Evolutionary conservation across 208 protist species (phyloP).

Genomic region (Leptomonas seymouri): DNA sequence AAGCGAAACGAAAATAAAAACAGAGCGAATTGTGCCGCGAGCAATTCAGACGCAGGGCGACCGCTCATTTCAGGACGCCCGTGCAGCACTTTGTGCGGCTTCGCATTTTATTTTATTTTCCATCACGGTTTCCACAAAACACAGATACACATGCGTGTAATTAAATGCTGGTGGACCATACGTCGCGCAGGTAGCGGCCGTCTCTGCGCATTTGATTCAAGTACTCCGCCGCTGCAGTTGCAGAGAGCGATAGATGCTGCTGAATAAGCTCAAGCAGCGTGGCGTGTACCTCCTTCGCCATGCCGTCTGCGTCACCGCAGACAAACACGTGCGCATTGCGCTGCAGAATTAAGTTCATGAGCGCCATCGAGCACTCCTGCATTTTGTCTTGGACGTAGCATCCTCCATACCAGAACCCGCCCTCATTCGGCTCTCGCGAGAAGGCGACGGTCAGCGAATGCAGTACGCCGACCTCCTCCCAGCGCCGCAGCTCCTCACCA

Average conservation of each 20-base stretch:
- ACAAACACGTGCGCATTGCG: constrained; percentile 59
- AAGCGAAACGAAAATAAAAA: not conserved
- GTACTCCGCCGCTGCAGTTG: constrained; percentile 22
- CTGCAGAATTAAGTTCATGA: constrained; percentile 48
- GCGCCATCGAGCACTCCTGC: constrained; percentile 30
- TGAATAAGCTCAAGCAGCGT: constrained; percentile 43
- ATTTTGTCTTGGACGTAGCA: constrained; percentile 79
- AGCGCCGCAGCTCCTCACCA: constrained; percentile 46
- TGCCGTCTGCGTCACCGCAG: constrained; percentile 70
- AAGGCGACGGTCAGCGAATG: constrained; percentile 54
- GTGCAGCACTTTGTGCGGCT: no score
- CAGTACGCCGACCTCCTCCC: constrained; percentile 35
- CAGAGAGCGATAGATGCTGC: constrained; percentile 34
- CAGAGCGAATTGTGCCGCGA: not conserved
- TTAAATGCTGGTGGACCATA: constrained; percentile 38
- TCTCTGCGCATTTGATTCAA: constrained; percentile 38
- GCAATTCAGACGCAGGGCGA: no score
- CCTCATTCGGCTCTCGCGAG: constrained; percentile 62
- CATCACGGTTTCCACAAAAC: not conserved
- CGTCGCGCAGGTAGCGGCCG: constrained; percentile 51
- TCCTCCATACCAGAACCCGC: constrained; percentile 57
- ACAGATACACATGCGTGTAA: no score
- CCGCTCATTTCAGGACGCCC: no score
- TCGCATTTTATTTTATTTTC: not conserved
- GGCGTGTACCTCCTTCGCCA: constrained; percentile 67